Conservation (phyloP, 1,284 basidiomycete species). For the Exobasidium rhododendri region DNA sequence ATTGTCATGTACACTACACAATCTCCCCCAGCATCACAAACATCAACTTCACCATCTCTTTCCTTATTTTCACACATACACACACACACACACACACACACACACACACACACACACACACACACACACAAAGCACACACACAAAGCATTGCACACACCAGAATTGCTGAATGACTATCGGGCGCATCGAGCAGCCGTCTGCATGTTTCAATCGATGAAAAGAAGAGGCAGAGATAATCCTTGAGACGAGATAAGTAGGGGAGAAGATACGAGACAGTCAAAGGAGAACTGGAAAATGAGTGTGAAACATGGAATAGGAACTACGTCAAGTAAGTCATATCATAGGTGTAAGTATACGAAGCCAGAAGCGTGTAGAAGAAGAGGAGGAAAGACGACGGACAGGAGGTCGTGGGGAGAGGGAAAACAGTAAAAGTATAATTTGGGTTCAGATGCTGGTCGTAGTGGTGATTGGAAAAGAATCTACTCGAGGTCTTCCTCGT, state of each 20-base stretch:
- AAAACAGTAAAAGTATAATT: background rate
- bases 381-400: background rate
- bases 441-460: background rate
- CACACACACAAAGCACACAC: too few species aligned
- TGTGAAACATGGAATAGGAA: background rate
- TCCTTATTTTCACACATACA: too few species aligned
- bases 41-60: too few species aligned
- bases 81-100: too few species aligned
- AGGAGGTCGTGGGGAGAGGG: background rate
- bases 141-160: too few species aligned
- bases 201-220: slow-evolving; percentile 1
- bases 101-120: too few species aligned
- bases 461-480: background rate
- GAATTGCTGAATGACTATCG: slow-evolving; percentile 5
- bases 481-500: slow-evolving; percentile 8
- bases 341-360: background rate
- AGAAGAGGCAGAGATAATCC: background rate
- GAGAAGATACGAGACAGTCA: background rate
- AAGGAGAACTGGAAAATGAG: background rate
- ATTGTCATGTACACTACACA: too few species aligned
- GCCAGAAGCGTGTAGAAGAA: background rate
- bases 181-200: background rate
- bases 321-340: slow-evolving; percentile 3
- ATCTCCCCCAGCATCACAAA: too few species aligned
- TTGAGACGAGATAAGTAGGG: slow-evolving; percentile 8